Evolutionary conservation across 2,329 filamentous ascomycete species (phyloP).

Genomic region (Verticillium albo-atrum): DNA sequence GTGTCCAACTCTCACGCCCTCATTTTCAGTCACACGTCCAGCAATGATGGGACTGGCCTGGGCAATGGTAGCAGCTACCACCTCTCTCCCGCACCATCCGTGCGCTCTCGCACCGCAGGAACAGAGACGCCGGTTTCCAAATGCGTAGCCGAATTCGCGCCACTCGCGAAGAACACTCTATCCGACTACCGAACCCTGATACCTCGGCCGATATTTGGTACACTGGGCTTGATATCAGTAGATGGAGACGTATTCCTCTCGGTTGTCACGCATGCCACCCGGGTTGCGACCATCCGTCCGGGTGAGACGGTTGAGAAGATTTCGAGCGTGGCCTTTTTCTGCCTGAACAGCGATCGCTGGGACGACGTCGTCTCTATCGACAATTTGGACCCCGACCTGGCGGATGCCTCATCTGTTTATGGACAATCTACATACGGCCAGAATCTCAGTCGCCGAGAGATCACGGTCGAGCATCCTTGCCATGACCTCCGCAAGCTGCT

Average conservation of each 20-base stretch:
- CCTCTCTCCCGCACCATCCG: slow-evolving; percentile 41
- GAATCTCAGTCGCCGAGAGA: slow-evolving; percentile 60
- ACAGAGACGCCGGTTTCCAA: slow-evolving; percentile 46
- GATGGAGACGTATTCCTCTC: slow-evolving; percentile 85
- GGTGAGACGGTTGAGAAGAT: slow-evolving; percentile 90
- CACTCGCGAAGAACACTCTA: slow-evolving; percentile 60
- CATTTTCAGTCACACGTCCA: slow-evolving; percentile 74
- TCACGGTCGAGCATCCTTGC: slow-evolving; percentile 79
- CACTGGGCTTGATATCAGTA: slow-evolving; percentile 80
- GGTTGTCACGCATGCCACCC: slow-evolving; percentile 74
- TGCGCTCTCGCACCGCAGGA: slow-evolving; percentile 35
- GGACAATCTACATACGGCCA: slow-evolving; percentile 36
- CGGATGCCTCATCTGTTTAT: slow-evolving; percentile 43
- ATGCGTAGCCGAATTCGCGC: slow-evolving; percentile 86
- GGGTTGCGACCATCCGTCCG: slow-evolving; percentile 77
- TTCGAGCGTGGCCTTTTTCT: slow-evolving; percentile 84
- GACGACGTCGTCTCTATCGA: slow-evolving; percentile 67
- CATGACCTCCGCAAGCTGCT: slow-evolving; percentile 86
- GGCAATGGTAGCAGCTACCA: slow-evolving; percentile 53
- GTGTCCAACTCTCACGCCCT: slow-evolving; percentile 75
- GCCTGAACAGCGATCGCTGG: slow-evolving; percentile 80
- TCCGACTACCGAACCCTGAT: slow-evolving; percentile 73
- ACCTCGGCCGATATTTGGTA: slow-evolving; percentile 73
- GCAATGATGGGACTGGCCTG: slow-evolving; percentile 38
- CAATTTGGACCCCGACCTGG: slow-evolving; percentile 42